Base-by-base conservation (phyloP, 306 rosid genomes). In the Prunus kanzakura region DNA sequence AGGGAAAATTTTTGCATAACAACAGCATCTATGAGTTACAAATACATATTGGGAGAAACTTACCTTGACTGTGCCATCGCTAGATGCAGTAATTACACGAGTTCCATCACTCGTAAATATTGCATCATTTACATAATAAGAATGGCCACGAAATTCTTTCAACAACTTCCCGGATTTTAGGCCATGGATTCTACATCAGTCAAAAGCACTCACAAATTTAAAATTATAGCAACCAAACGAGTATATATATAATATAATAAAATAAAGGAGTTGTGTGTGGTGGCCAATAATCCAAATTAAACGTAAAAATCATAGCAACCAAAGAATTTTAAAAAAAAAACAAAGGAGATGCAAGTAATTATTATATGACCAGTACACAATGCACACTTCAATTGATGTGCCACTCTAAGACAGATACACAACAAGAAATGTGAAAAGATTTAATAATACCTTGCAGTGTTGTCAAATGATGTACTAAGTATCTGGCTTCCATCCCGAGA, bases 401-500 rank as follows among this genome's bases (percentile, higher is more conserved):
- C 49, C 52, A 79, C 13, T 63, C 20, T 41, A 49, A 47, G 46
- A 71, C 64, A 35, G 29, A 45, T 20, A 35, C 23, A 35, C 70
- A 71, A 23, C 19, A 29, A 22, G 22, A 71, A 58, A 71, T 41
- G 52, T 2, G 35, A 57, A 66, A 80, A 81, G 43, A 79, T 77
- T 69, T 69, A 29, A 69, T 20, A 47, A 60, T 80, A 92, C 99
- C 97, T 92, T 73, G 98, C 98, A 63, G 98, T 92, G 90, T 93
- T 83, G 88, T 96, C 99, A 87, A 92, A 96, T 70, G 99, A 96
- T 82, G 99, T 79, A 77, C 99, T 96, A 76, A 96, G 84, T 73
- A 96, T 84, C 82, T 96, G 99, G 84, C 88, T 96, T 82, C 99
- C 99, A 91, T 96, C 99, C 60, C 99, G 97, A 73, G 98, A 96